Evolutionary conservation across 495 filamentous ascomycete species (phyloP).

Genomic region (Penicillium egyptiacum): DNA sequence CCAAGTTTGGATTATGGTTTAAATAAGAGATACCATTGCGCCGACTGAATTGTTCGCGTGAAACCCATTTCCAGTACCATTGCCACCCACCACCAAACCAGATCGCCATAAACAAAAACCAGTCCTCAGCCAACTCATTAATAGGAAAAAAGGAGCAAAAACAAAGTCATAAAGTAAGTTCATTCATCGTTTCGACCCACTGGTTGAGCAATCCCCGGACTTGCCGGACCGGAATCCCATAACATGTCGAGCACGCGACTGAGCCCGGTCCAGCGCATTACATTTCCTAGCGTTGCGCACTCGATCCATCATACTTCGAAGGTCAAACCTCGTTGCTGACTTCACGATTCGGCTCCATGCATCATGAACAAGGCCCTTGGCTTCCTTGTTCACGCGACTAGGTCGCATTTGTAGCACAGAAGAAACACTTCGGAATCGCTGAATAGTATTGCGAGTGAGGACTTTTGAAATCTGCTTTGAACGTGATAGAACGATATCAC

Average conservation of each 20-base stretch:
- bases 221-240: constrained; percentile 24
- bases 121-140: constrained; percentile 10
- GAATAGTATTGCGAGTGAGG: constrained; percentile 37
- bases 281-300: constrained; percentile 34
- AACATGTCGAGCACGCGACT: constrained; percentile 39
- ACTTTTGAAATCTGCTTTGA: constrained; percentile 42
- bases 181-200: constrained; percentile 3
- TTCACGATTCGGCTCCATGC: constrained; percentile 34
- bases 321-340: constrained; percentile 29
- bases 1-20: background rate
- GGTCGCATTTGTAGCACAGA: constrained; percentile 34
- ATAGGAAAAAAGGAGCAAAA: constrained; percentile 12
- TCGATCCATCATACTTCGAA: constrained; percentile 32
- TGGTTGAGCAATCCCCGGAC: constrained; percentile 12
- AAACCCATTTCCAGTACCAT: constrained; percentile 10
- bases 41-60: constrained; percentile 19
- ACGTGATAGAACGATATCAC: constrained; percentile 32
- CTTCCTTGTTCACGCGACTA: constrained; percentile 32
- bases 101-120: constrained; percentile 30
- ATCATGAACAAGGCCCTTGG: constrained; percentile 30
- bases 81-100: constrained; percentile 17
- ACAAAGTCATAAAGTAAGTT: constrained; percentile 6
- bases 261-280: constrained; percentile 38
- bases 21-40: constrained; percentile 21
- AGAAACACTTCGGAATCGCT: constrained; percentile 35